Conservation (phyloP, 441 rosid genomes). For the Pelargonium myrrhifolium region DNA sequence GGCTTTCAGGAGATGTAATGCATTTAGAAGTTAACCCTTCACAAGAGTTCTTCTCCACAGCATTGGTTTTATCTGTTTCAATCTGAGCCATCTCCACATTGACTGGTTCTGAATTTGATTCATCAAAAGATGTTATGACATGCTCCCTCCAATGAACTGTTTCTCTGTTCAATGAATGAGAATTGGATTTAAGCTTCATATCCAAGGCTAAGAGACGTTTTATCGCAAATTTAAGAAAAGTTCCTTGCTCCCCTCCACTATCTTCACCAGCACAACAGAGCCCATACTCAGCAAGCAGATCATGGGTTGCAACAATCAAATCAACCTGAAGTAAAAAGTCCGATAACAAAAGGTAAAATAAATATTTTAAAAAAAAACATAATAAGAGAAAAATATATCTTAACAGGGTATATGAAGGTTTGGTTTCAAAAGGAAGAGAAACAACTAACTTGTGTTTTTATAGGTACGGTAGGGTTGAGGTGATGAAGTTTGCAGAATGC, state of each 20-base stretch:
- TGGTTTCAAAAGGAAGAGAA: constrained; percentile 9
- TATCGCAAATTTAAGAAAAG: constrained; percentile 89
- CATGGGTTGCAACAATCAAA: constrained; percentile 78
- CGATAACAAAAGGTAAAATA: constrained; percentile 4
- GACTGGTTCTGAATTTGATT: constrained; percentile 29
- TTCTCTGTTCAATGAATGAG: constrained; percentile 45
- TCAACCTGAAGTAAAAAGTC: constrained; percentile 52
- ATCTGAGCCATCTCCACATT: constrained; percentile 39
- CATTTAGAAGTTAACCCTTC: constrained; percentile 27
- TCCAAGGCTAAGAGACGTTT: constrained; percentile 91
- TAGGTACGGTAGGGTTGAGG: constrained; percentile 48
- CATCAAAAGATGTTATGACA: constrained; percentile 33
- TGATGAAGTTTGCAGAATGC: constrained; percentile 96
- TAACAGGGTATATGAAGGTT: neutral
- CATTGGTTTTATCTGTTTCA: constrained; percentile 28
- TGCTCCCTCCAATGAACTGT: constrained; percentile 27
- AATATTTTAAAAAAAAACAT: constrained; percentile 8
- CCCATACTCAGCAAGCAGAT: constrained; percentile 91
- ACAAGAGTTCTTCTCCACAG: constrained; percentile 34
- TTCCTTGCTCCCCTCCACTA: constrained; percentile 79
- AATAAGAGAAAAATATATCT: constrained; percentile 11
- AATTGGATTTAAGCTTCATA: constrained; percentile 77
- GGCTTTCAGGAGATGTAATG: constrained; percentile 18
- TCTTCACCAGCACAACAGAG: constrained; percentile 86
- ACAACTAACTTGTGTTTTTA: constrained; percentile 67